A percentile compares a stretch with the other conserved stretches of the same genome.
phyloP scores from a whole-genome alignment of 495 filamentous ascomycete genomes.

The Hypoxylon lienhwacheense region DNA sequence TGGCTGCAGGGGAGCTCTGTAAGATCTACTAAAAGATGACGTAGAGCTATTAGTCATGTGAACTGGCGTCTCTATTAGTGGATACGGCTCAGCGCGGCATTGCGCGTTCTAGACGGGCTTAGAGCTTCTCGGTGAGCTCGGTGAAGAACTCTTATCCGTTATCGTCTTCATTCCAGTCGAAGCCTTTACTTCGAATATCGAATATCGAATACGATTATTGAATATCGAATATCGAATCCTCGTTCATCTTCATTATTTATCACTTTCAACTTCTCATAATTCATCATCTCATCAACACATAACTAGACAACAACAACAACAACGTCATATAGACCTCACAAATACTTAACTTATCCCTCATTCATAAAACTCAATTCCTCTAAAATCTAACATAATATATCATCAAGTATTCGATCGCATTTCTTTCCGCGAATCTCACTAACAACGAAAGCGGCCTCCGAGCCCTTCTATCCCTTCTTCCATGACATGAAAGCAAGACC shows the following conservation, averaged over 20 bases:
- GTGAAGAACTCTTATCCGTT: constrained; percentile 12
- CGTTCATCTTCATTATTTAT: neutral
- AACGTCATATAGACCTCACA: too few species aligned
- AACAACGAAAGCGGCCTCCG: constrained; percentile 5
- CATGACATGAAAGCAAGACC: constrained; percentile 1
- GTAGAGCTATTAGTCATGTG: constrained; percentile 27
- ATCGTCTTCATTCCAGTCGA: constrained; percentile 10
- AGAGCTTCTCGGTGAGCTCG: constrained; percentile 4
- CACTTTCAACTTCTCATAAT: neutral
- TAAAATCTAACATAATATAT: too few species aligned
- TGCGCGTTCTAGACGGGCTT: constrained; percentile 11
- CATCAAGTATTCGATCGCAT: neutral
- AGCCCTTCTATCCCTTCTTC: constrained; percentile 1
- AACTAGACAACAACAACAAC: neutral
- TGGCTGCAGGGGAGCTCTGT: constrained; percentile 21
- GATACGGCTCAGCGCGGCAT: constrained; percentile 18
- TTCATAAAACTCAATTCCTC: too few species aligned
- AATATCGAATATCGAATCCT: too few species aligned
- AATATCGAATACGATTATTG: too few species aligned
- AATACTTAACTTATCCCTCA: too few species aligned
- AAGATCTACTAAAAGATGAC: constrained; percentile 25
- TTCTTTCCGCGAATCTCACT: neutral
- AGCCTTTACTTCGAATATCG: too few species aligned
- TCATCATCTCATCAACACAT: neutral
- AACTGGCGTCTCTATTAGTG: constrained; percentile 21